These are phyloP conservation scores for Triticum timopheevii DNA, from an alignment of 176 grass and related monocot genomes.

Conservation along the genomic window DNA sequence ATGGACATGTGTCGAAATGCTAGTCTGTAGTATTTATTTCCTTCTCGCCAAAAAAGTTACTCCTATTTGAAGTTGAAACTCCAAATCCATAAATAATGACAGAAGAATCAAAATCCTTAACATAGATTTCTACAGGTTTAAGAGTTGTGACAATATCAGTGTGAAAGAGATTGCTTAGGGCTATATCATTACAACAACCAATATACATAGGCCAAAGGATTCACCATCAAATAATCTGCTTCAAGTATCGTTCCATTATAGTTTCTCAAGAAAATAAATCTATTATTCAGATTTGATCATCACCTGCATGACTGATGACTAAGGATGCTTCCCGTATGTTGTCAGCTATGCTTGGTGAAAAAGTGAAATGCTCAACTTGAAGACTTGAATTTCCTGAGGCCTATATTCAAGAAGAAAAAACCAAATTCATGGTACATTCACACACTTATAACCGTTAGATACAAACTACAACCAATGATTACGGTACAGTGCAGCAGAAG, in stretches of 20 bases:
- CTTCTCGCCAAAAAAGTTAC: neutral
- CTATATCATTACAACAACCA: neutral
- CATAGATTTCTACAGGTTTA: neutral
- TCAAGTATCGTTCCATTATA: neutral
- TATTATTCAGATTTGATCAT: neutral
- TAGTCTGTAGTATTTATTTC: neutral
- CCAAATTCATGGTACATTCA: conserved; percentile 8
- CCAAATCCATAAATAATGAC: neutral
- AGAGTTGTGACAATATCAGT: neutral
- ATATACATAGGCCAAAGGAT: neutral
- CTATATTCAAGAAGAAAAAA: conserved; percentile 43
- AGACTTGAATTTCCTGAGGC: conserved; percentile 46
- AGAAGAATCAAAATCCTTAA: neutral
- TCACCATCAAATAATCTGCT: neutral
- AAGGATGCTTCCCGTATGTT: conserved; percentile 66
- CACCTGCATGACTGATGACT: conserved; percentile 92
- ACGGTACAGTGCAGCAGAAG: neutral
- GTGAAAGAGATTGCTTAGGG: neutral
- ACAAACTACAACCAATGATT: neutral
- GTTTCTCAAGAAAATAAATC: neutral
- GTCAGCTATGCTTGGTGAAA: conserved; percentile 81
- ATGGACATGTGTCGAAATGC: neutral
- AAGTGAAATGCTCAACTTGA: conserved; percentile 77
- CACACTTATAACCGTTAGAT: neutral
- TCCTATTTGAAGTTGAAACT: neutral